Conservation (phyloP, 2,329 filamentous ascomycete genomes). For the Akanthomyces uredinophilus region DNA sequence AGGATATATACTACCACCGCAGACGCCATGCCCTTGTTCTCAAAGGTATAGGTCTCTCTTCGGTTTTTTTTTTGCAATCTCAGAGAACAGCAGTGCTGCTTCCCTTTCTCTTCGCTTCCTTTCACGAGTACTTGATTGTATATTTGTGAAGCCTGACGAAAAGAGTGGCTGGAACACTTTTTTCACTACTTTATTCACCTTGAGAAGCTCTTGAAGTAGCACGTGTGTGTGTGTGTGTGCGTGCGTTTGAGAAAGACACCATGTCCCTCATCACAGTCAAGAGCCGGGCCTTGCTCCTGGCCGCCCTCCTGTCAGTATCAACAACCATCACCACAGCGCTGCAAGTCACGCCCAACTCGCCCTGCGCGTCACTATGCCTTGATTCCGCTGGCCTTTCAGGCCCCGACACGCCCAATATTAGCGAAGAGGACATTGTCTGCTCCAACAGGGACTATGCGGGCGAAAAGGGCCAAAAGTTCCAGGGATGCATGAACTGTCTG, state of each 20-base stretch:
- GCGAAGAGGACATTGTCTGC: slow-evolving; percentile 43
- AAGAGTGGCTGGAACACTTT: slow-evolving; percentile 13
- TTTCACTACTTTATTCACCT: neutral
- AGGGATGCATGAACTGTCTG: slow-evolving; percentile 47
- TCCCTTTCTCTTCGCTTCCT: neutral
- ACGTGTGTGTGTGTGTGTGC: neutral
- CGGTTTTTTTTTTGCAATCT: neutral
- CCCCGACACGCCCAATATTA: slow-evolving; percentile 41
- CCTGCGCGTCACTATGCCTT: slow-evolving; percentile 46
- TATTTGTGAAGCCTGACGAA: neutral
- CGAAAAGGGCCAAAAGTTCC: slow-evolving; percentile 40
- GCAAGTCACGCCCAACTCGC: slow-evolving; percentile 50
- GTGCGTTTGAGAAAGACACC: neutral
- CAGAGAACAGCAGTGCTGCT: slow-evolving; percentile 3
- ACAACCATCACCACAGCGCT: slow-evolving; percentile 30
- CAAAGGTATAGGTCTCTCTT: neutral
- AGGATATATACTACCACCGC: slow-evolving; percentile 2
- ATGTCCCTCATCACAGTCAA: neutral
- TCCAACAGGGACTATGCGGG: slow-evolving; percentile 38
- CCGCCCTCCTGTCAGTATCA: slow-evolving; percentile 6
- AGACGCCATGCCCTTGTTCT: neutral
- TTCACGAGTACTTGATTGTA: neutral
- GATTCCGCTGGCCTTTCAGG: slow-evolving; percentile 33
- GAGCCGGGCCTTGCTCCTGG: neutral
- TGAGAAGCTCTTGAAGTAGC: neutral